Evolutionary conservation across 306 rosid species (phyloP).

Genomic region (Mimosa bimucronata): DNA sequence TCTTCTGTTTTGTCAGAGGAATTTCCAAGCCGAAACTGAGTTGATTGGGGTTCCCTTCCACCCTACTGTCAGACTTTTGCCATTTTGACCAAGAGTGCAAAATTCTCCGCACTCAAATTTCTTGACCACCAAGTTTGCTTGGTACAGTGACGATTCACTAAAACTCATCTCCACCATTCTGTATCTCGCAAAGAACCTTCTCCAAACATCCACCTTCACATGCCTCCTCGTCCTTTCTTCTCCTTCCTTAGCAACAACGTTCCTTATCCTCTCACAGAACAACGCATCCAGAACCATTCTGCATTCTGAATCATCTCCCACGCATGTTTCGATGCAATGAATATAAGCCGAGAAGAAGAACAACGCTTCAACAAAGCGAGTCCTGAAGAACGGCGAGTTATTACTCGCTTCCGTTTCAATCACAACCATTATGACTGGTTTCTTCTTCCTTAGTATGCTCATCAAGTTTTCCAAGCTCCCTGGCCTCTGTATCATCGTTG

Average conservation of each 20-base stretch:
- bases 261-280: constrained; percentile 42
- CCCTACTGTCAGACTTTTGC: constrained; percentile 45
- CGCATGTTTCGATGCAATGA: constrained; percentile 52
- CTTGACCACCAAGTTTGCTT: constrained; percentile 53
- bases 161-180: constrained; percentile 51
- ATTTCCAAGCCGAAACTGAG: constrained; percentile 69
- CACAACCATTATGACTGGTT: constrained; percentile 55
- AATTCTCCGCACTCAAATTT: constrained; percentile 37
- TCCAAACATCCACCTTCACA: constrained; percentile 74
- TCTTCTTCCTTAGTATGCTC: constrained; percentile 53
- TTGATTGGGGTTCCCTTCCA: constrained; percentile 72
- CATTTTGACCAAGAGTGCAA: constrained; percentile 50
- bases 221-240: constrained; percentile 44
- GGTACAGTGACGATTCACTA: constrained; percentile 58
- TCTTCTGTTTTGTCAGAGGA: constrained; percentile 35
- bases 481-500: constrained; percentile 56
- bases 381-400: constrained; percentile 57
- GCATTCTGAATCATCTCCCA: constrained; percentile 34
- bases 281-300: constrained; percentile 40
- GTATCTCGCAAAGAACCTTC: constrained; percentile 62
- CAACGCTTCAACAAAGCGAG: constrained; percentile 64
- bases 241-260: constrained; percentile 55
- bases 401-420: constrained; percentile 58
- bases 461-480: constrained; percentile 61
- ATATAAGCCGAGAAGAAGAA: constrained; percentile 56